These are phyloP conservation scores for Microcera coccophila DNA, from an alignment of 2,329 filamentous ascomycete species.

Conservation along the genomic window DNA sequence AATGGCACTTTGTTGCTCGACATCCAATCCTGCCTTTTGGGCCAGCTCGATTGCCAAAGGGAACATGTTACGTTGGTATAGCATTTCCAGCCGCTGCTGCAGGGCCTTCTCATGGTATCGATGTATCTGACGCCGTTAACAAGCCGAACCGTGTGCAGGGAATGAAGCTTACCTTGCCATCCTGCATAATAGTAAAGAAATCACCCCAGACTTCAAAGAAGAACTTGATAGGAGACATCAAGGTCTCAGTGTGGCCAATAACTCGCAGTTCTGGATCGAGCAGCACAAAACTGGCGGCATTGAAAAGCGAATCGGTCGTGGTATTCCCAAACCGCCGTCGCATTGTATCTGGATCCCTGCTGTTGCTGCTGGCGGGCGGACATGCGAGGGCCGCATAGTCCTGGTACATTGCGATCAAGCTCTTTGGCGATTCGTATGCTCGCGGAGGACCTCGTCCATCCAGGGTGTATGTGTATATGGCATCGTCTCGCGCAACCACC, in stretches of 20 bases:
- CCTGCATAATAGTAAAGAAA: constrained; percentile 81
- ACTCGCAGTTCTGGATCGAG: constrained; percentile 90
- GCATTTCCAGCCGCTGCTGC: constrained; percentile 84
- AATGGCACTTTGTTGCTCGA: constrained; percentile 81
- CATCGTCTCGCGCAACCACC: constrained; percentile 89
- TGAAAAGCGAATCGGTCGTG: constrained; percentile 71
- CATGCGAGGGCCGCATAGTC: constrained; percentile 87
- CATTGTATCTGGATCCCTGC: constrained; percentile 56
- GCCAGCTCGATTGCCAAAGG: constrained; percentile 88
- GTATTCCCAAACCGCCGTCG: constrained; percentile 68
- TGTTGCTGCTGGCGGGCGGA: constrained; percentile 59
- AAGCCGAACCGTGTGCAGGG: too few species aligned
- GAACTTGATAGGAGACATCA: constrained; percentile 74
- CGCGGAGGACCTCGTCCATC: constrained; percentile 83
- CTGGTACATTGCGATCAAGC: constrained; percentile 69
- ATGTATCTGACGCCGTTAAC: constrained; percentile 72
- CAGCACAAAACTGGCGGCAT: constrained; percentile 81
- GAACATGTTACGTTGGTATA: constrained; percentile 92
- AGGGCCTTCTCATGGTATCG: constrained; percentile 88
- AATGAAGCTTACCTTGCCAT: constrained; percentile 69
- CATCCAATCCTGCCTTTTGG: constrained; percentile 79
- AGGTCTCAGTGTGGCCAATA: constrained; percentile 80
- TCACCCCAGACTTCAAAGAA: constrained; percentile 88
- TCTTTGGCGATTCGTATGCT: constrained; percentile 89
- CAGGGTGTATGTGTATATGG: constrained; percentile 86